Percentiles rank a stretch among this genome's conserved stretches.
Evolutionary conservation across 148 eudicot genomes (phyloP).

Genomic region (Amaranthus cruentus): DNA sequence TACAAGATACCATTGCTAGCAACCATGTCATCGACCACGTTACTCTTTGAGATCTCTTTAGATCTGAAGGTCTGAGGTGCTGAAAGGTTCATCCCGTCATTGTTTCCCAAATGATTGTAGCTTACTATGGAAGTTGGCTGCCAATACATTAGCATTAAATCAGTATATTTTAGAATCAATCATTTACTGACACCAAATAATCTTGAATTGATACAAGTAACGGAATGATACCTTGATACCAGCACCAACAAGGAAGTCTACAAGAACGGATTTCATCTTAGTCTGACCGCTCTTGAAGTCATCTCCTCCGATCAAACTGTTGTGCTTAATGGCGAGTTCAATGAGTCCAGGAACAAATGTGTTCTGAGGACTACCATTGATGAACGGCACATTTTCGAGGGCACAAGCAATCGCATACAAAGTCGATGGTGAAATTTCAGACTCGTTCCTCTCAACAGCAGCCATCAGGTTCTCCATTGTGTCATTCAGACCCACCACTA

Average conservation of each 20-base stretch:
- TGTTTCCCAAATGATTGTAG: conserved; percentile 99
- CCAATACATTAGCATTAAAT: conserved; percentile 5
- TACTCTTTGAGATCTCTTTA: conserved; percentile 95
- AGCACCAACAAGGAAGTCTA: conserved; percentile 98
- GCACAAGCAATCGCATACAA: conserved; percentile 84
- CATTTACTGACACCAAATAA: no score
- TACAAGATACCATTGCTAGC: conserved; percentile 87
- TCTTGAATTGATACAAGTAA: neutral
- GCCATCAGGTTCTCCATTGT: conserved; percentile 75
- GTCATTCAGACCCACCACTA: conserved; percentile 84
- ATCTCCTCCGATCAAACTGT: conserved; percentile 93
- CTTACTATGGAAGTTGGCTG: conserved; percentile 99
- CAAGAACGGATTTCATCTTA: conserved; percentile 95
- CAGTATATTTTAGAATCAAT: neutral
- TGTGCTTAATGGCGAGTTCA: conserved; percentile 78
- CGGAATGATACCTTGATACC: conserved; percentile 70
- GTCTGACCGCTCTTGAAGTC: conserved; percentile 99
- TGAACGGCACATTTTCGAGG: conserved; percentile 80
- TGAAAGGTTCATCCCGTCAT: conserved; percentile 96
- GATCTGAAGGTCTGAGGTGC: conserved; percentile 98
- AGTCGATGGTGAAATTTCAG: conserved; percentile 94
- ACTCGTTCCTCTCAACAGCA: conserved; percentile 67
- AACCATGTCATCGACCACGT: conserved; percentile 99
- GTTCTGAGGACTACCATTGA: conserved; percentile 98
- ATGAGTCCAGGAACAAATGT: conserved; percentile 96